Evolutionary conservation across 2,329 filamentous ascomycete genomes (phyloP), one percentile per base, ranked within the genome.

Genomic region (Sclerotinia spermophila): DNA sequence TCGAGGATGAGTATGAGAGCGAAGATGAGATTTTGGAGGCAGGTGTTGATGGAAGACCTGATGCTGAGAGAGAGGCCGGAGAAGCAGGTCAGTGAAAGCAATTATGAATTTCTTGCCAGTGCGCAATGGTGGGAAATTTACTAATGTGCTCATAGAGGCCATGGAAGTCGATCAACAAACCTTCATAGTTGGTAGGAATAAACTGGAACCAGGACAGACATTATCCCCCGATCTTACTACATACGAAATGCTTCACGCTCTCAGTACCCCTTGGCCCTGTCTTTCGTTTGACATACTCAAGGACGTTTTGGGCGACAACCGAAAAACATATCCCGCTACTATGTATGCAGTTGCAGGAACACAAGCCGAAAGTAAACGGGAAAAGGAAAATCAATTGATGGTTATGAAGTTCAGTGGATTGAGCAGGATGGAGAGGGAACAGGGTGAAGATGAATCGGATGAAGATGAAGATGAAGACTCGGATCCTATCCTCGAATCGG

Each of bases 101-200:
- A 2, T 65, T 27, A 21, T 66, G 68, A 56, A 61, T 51, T 24
- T 24, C 1, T 35, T 67, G 11, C 53, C 21, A 42, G 58, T 62
- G 66, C 58, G 61, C 67, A 66, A 21, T 30, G 71, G 7, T 35
- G 3, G 38, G 19, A 55, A 71, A 59, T 67, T 66, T 75, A 38
- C 74, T 79, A 71, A 78, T 71, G 24, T 15, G 35, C 51, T 70
- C 72, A 68, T 79, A 86, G 90, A 90, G 78, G 92, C 90, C 65
- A 98, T 97, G 94, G 92, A 97, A 58, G 88, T 97, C 67, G 95
- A 98, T 82, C 92, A 95, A 79, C 90, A 92, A 80, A 97, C 94
- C 55, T 99, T 98, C 82, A 97, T 99, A 77, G 94, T 97, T 75
- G 96, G 96, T 74, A 89, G 96, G 78, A 93, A 94, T 81, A 95